Evolutionary conservation across 1,284 basidiomycete species (phyloP).

Genomic region (Rhodotorula sp.): DNA sequence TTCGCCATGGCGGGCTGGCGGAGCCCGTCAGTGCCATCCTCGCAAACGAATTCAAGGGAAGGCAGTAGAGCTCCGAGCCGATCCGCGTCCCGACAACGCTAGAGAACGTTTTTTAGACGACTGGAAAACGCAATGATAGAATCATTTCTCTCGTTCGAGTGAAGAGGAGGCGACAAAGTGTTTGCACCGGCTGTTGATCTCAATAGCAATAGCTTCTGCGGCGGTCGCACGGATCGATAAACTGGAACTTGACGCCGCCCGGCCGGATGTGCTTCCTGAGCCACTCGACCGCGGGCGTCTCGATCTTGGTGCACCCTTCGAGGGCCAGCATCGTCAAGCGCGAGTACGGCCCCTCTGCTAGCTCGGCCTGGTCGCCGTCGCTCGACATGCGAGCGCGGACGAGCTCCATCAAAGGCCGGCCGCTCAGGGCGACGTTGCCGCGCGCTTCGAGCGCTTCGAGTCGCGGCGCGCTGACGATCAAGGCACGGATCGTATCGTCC

Average conservation of each 20-base stretch:
- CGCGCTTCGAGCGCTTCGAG: slow-evolving; percentile 19
- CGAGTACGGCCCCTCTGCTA: slow-evolving; percentile 1
- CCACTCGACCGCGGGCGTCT: slow-evolving; percentile 35
- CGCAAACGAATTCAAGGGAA: neutral
- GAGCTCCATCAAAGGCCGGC: slow-evolving; percentile 34
- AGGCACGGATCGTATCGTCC: slow-evolving; percentile 13
- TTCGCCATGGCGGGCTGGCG: slow-evolving; percentile 27
- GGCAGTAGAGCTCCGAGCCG: slow-evolving; percentile 1
- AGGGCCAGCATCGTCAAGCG: slow-evolving; percentile 13
- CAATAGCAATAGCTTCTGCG: slow-evolving; percentile 1
- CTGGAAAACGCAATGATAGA: no score
- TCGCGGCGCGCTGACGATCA: slow-evolving; percentile 2
- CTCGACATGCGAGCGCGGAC: slow-evolving; percentile 11
- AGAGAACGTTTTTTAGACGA: neutral
- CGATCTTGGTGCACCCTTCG: slow-evolving; percentile 33
- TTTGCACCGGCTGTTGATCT: neutral
- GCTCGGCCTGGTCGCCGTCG: neutral
- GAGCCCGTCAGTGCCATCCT: neutral
- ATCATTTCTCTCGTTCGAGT: no score
- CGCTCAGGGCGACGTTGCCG: slow-evolving; percentile 24
- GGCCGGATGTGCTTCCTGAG: slow-evolving; percentile 25
- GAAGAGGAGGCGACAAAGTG: no score
- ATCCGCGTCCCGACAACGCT: neutral
- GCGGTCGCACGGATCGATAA: slow-evolving; percentile 20
- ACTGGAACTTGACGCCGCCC: slow-evolving; percentile 27